phyloP scores from a whole-genome alignment of 2,329 filamentous ascomycete species.

The Karstenula rhodostoma region DNA sequence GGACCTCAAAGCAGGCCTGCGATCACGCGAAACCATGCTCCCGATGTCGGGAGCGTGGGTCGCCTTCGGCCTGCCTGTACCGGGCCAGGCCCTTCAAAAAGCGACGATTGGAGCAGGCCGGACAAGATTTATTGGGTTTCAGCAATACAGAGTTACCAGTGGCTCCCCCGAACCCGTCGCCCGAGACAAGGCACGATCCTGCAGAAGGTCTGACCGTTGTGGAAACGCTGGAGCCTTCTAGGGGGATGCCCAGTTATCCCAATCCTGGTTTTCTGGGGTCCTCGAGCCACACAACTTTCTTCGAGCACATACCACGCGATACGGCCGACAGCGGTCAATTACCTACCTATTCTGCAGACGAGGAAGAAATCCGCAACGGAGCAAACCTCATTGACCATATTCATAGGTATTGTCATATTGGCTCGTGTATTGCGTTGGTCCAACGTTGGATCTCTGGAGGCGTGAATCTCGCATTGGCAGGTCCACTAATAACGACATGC shows the following conservation, averaged over 20 bases:
- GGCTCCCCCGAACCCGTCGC: background rate
- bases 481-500: slow-evolving; percentile 30
- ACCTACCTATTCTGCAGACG: slow-evolving; percentile 4
- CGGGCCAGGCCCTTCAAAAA: slow-evolving; percentile 14
- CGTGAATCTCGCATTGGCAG: slow-evolving; percentile 35
- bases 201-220: background rate
- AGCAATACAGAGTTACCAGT: background rate
- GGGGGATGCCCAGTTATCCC: slow-evolving; percentile 23
- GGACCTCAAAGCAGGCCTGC: slow-evolving; percentile 11
- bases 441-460: slow-evolving; percentile 33
- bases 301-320: slow-evolving; percentile 35
- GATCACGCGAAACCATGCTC: slow-evolving; percentile 11
- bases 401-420: slow-evolving; percentile 16
- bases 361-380: slow-evolving; percentile 9
- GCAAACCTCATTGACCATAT: slow-evolving; percentile 15
- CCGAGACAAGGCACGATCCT: background rate
- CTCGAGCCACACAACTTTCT: slow-evolving; percentile 44
- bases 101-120: slow-evolving; percentile 1
- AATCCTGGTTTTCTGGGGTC: slow-evolving; percentile 45
- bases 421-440: slow-evolving; percentile 27
- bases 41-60: slow-evolving; percentile 8
- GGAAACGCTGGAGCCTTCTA: background rate
- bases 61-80: slow-evolving; percentile 6
- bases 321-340: slow-evolving; percentile 8
- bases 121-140: background rate